Base-by-base conservation (phyloP, 371 early-diverging fungal genomes). In the Mycotypha africana region DNA sequence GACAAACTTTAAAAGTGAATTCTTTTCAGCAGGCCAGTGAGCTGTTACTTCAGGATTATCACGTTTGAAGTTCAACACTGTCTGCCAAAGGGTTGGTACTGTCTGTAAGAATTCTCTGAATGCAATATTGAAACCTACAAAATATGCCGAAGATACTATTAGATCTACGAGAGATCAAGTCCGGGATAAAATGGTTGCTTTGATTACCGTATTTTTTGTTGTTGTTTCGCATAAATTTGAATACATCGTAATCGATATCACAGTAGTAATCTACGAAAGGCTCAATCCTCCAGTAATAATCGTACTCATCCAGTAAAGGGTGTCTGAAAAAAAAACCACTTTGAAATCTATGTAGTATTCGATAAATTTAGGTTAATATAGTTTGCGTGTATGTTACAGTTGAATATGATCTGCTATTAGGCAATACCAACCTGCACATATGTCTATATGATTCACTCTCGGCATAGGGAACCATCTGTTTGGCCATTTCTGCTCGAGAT, bases 221-320 rank as follows among this genome's bases (percentile, higher is more conserved):
- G 24, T 51, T 56, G 34, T 51, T 42, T 42, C 51, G 24, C 51
- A 56, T 51, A 31, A 47, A 56, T 7, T 51, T 47, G 16, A 50
- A 51, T 4, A 56, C 49, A 33, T 58, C 58, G 35, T 58, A 58
- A n/a, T 58, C 84, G 16, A 98, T 67, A 46, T 93, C 82, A 59
- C 98, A 98, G 47, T 75, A 79, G 50, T 87, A 94, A 28, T 83
- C 75, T 3, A 95, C 95, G 34, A 83, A 86, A 2, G 98, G 98
- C 56, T 98, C 98, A 10, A 98, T 76, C 9, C 98, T 73, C 98
- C 98, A 98, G 64, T 95, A 98, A 60, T 85, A 97, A 52, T 93
- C 88, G 48, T 85, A 88, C 37, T 82, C 65, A 32, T 68, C 68
- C 22, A 95, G 60, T 5, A 92, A 60, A 37, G 88, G 85, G 56